Percentiles rank a stretch among this genome's conserved stretches.
phyloP scores from a whole-genome alignment of 257 asterid genomes.

The Solanum neorickii region DNA sequence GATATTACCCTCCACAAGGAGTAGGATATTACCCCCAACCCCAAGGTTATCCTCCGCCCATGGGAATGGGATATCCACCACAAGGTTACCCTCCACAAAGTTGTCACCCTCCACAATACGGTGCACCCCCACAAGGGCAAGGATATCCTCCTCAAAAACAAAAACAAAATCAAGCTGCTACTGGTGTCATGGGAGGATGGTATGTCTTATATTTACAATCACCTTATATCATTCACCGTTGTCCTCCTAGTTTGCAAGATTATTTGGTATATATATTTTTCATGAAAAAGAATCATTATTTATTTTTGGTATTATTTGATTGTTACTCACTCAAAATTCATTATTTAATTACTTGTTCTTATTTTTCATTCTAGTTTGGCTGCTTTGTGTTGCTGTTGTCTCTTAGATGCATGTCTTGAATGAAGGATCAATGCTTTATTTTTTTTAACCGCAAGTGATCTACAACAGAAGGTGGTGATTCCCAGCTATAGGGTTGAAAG shows the following conservation, averaged over 20 bases:
- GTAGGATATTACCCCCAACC: not conserved
- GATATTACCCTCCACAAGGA: not conserved
- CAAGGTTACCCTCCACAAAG: not conserved
- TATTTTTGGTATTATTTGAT: not conserved
- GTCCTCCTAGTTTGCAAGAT: not conserved
- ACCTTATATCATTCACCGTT: not conserved
- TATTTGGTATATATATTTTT: not conserved
- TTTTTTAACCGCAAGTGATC: not conserved
- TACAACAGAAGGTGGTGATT: not conserved
- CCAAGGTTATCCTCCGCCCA: not conserved
- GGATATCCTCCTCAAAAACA: not conserved
- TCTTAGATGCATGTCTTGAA: not conserved
- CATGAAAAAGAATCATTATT: not conserved
- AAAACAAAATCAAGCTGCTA: not conserved
- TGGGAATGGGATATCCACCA: not conserved
- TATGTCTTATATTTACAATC: not conserved
- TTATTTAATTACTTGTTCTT: not conserved
- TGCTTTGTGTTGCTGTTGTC: not conserved
- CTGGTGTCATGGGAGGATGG: not conserved
- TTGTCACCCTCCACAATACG: not conserved
- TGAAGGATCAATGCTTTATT: not conserved
- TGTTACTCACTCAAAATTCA: not conserved
- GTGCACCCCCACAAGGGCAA: not conserved
- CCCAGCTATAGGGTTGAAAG: not conserved
- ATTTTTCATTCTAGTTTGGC: not conserved